A percentile compares a stretch with the other conserved stretches of the same genome.
These are phyloP conservation scores for Suillus clintonianus DNA, from an alignment of 768 basidiomycete genomes.

Conservation along the genomic window DNA sequence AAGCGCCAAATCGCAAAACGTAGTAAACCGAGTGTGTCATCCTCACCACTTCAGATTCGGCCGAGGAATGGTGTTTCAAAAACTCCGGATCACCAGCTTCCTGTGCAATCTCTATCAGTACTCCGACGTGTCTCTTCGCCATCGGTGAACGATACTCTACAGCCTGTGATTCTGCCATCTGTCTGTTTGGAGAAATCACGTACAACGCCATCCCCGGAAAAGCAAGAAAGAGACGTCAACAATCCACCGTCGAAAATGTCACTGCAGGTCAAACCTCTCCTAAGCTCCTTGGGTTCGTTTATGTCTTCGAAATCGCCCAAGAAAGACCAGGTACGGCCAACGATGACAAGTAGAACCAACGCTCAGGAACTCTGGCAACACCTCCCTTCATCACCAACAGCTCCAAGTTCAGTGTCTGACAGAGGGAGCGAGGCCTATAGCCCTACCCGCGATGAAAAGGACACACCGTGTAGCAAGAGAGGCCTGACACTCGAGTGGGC, in stretches of 20 bases:
- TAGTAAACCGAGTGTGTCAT: neutral
- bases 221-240: neutral
- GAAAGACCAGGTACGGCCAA: neutral
- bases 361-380: conserved; percentile 6
- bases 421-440: neutral
- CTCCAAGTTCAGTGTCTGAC: neutral
- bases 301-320: conserved; percentile 8
- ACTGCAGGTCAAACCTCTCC: conserved; percentile 24
- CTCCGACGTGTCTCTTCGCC: conserved; percentile 32
- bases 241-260: neutral
- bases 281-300: conserved; percentile 18
- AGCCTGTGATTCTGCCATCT: no score
- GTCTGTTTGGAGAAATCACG: neutral
- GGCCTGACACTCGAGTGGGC: conserved; percentile 47
- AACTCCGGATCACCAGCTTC: neutral
- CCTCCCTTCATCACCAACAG: conserved; percentile 9
- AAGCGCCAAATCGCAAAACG: conserved; percentile 61
- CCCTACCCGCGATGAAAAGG: conserved; percentile 1
- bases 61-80: neutral
- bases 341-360: neutral
- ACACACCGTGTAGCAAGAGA: conserved; percentile 17
- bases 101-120: conserved; percentile 17
- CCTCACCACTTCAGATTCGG: neutral
- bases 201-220: neutral
- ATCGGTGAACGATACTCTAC: conserved; percentile 9